Percentiles rank a stretch among this genome's conserved stretches.
Conservation (phyloP, 2,329 filamentous ascomycete species). For the Epichloe glyceriae region DNA sequence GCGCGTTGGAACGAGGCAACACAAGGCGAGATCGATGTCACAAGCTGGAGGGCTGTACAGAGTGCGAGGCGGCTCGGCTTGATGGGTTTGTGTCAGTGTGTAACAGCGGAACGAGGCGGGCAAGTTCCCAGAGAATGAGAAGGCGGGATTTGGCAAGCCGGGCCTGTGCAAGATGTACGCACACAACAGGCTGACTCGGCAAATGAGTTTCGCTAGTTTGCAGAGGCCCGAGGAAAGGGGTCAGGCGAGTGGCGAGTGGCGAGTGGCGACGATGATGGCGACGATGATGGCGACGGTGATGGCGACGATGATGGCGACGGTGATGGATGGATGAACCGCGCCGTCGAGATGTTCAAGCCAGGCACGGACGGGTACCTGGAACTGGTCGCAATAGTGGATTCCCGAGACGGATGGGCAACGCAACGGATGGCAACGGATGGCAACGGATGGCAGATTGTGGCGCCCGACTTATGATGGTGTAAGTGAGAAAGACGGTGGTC, state of each 20-base stretch:
- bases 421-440: no score
- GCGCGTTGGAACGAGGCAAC: constrained; percentile 19
- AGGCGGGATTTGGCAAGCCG: neutral
- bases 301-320: neutral
- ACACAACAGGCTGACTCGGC: neutral
- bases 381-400: constrained; percentile 8
- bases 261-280: neutral
- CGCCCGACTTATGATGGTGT: constrained; percentile 2
- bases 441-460: constrained; percentile 9
- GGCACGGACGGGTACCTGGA: constrained; percentile 12
- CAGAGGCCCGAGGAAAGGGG: neutral
- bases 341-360: constrained; percentile 3
- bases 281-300: neutral
- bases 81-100: constrained; percentile 9
- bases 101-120: constrained; percentile 4
- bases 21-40: constrained; percentile 19
- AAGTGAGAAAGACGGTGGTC: constrained; percentile 1
- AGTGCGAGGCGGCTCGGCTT: constrained; percentile 7
- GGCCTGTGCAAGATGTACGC: neutral
- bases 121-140: neutral
- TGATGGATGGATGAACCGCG: constrained; percentile 5
- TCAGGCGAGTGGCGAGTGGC: neutral
- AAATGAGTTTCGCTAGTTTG: neutral
- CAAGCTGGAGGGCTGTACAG: constrained; percentile 9
- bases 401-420: constrained; percentile 7